Evolutionary conservation across 176 grass and related monocot species (phyloP).

Genomic region (Triticum aestivum): IWGSC_CS_RefSeq_v2.1 NC_057814.1:387740345-387740844

Average conservation of each 20-base stretch:
- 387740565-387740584: neutral
- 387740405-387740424: constrained; percentile 69
- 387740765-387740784: constrained; percentile 3
- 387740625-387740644: constrained; percentile 47
- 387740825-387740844: constrained; percentile 9
- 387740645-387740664: neutral
- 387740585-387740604: constrained; percentile 14
- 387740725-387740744: constrained; percentile 40
- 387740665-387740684: constrained; percentile 42
- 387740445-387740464: constrained; percentile 95
- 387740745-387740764: constrained; percentile 19
- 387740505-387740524: constrained; percentile 62
- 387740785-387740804: neutral
- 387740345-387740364: constrained; percentile 54
- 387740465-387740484: constrained; percentile 58
- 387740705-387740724: neutral
- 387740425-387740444: constrained; percentile 52
- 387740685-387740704: neutral
- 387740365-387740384: constrained; percentile 60
- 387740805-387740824: constrained; percentile 11
- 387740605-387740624: constrained; percentile 32
- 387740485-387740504: constrained; percentile 70
- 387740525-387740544: constrained; percentile 82
- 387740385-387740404: constrained; percentile 79
- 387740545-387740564: constrained; percentile 64